Evolutionary conservation across 176 grass and related monocot genomes (phyloP).

Genomic region (Puccinellia tenuiflora): DNA sequence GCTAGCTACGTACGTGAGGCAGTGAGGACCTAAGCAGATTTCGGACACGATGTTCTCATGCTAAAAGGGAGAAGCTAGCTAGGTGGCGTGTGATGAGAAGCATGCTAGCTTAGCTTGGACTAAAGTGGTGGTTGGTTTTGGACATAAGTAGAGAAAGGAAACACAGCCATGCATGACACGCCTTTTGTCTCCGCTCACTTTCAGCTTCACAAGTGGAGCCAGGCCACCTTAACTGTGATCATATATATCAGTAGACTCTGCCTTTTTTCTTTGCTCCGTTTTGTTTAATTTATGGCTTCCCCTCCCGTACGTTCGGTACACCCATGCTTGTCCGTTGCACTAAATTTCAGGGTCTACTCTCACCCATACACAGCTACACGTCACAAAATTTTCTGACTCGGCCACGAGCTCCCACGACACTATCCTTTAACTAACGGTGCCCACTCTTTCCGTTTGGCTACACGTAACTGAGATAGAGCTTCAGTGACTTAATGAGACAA

Average conservation of each 20-base stretch:
- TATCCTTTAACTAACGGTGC: neutral
- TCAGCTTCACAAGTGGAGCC: neutral
- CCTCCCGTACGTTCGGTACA: constrained; percentile 31
- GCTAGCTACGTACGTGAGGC: too few relatives aligned
- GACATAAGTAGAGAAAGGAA: neutral
- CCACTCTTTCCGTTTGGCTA: neutral
- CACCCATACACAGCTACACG: neutral
- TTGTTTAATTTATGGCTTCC: constrained; percentile 18
- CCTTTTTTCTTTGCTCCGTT: constrained; percentile 4
- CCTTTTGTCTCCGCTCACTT: constrained; percentile 35
- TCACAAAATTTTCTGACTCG: constrained; percentile 24
- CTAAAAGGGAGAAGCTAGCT: neutral
- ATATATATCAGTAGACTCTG: constrained; percentile 17
- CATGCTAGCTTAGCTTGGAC: too few relatives aligned
- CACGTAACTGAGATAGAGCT: too few relatives aligned
- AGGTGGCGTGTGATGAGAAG: neutral
- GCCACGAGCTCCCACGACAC: neutral
- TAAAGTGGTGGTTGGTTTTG: neutral
- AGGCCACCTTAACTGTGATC: neutral
- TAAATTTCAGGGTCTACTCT: constrained; percentile 13
- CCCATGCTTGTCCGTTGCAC: constrained; percentile 21
- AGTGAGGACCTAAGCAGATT: too few relatives aligned
- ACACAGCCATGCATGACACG: constrained; percentile 1
- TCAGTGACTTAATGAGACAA: too few relatives aligned
- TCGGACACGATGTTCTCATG: too few relatives aligned